A percentile compares a stretch with the other conserved stretches of the same genome.
These are phyloP conservation scores for Kalanchoe fedtschenkoi DNA, from an alignment of 164 flowering plant genomes.

Conservation along the genomic window DNA sequence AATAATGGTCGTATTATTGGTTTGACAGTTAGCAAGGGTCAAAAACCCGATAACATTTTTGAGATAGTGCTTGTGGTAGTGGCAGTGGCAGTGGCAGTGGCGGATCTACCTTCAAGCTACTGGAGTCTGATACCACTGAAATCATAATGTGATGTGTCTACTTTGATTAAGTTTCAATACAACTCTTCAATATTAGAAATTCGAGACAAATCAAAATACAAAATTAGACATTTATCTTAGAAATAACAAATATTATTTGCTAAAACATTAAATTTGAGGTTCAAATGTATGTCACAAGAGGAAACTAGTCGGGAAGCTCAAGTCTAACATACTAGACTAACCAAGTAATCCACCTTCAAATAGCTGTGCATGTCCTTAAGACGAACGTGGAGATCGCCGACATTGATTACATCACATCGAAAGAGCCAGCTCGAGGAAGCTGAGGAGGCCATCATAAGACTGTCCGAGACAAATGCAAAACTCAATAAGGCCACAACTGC, in stretches of 20 bases:
- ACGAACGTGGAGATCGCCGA: background rate
- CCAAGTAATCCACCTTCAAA: slow-evolving; percentile 3
- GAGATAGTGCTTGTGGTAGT: background rate
- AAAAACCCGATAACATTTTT: background rate
- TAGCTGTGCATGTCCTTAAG: background rate
- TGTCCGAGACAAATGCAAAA: background rate
- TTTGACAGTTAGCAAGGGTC: slow-evolving; percentile 2
- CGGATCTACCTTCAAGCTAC: no score
- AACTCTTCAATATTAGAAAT: no score
- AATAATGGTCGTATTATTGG: background rate
- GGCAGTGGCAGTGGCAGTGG: no score
- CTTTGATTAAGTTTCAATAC: no score
- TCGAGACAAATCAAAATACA: no score
- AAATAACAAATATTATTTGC: no score
- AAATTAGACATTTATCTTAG: no score
- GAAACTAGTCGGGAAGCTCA: slow-evolving; percentile 2
- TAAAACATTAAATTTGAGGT: no score
- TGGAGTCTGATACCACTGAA: no score
- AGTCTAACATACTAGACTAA: background rate
- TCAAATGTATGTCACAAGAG: background rate
- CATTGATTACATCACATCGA: background rate
- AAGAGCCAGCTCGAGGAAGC: slow-evolving; percentile 5
- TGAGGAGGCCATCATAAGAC: background rate
- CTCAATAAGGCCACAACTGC: background rate
- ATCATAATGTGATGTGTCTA: no score